Evolutionary conservation across 139 green algal species (phyloP), one percentile per base, ranked within the genome.

Genomic region (Chlamydomonas sp.): DNA sequence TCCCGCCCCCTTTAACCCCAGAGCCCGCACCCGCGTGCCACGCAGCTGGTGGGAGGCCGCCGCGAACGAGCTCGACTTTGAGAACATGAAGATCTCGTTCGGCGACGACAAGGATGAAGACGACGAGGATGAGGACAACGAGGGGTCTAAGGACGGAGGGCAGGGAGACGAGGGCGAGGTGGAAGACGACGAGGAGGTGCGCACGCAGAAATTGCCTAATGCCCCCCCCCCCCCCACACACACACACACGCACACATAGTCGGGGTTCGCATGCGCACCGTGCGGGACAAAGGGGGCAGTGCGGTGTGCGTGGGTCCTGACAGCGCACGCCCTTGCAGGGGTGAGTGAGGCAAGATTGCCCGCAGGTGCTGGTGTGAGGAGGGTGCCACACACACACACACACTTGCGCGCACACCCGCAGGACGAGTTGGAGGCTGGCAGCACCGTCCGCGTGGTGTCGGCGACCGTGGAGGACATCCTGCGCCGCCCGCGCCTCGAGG

Each of bases 381-480:
- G 16, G 43, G 54, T n/a, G n/a, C n/a, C n/a, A n/a, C n/a, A n/a
- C n/a, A n/a, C n/a, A n/a, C n/a, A n/a, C n/a, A n/a, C n/a, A n/a
- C n/a, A n/a, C n/a, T n/a, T n/a, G n/a, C n/a, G n/a, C n/a, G n/a
- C n/a, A n/a, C n/a, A n/a, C n/a, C n/a, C n/a, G n/a, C n/a, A n/a
- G n/a, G n/a, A n/a, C n/a, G n/a, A n/a, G n/a, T n/a, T n/a, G n/a
- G n/a, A n/a, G n/a, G n/a, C n/a, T n/a, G n/a, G n/a, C n/a, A n/a
- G 54, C 30, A 20, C 22, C 54, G 6, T 22, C 24, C 31, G 43
- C 3, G 48, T 77, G 37, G 33, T 77, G 47, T 70, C 65, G 2
- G 75, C 39, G 1, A 73, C 58, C 5, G 75, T 80, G 37, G 74
- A 73, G 62, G 74, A 80, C 54, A 76, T 80, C 29, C 43, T 80